Evolutionary conservation across 2,329 filamentous ascomycete genomes (phyloP).

Genomic region (Colletotrichum theobromicola): DNA sequence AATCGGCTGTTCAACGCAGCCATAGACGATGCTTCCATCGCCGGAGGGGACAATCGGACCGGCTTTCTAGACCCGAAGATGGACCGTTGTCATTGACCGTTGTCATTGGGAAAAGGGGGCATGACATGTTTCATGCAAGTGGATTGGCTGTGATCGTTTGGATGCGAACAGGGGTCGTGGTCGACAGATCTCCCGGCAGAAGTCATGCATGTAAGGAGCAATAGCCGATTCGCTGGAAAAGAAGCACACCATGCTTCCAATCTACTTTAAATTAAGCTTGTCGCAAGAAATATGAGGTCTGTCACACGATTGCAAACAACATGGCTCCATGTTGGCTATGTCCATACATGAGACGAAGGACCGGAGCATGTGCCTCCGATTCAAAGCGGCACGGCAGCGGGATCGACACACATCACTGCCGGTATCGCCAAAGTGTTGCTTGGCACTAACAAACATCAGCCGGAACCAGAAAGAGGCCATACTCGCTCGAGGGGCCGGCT

Average conservation of each 20-base stretch:
- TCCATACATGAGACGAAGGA: neutral
- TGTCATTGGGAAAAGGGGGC: neutral
- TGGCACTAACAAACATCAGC: neutral
- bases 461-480: neutral
- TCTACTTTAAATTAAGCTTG: slow-evolving; percentile 13
- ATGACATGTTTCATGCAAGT: neutral
- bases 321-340: neutral
- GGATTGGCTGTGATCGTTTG: neutral
- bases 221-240: neutral
- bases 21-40: neutral
- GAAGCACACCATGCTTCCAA: neutral
- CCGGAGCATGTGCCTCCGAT: neutral
- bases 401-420: neutral
- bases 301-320: neutral
- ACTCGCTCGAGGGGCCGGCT: neutral
- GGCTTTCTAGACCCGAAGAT: neutral
- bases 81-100: neutral
- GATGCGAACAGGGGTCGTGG: neutral
- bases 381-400: neutral
- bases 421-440: neutral
- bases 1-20: neutral
- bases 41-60: neutral
- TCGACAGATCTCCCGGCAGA: neutral
- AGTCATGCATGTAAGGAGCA: neutral
- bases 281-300: neutral